Conservation (phyloP, 495 filamentous ascomycete species). For the Parachaetomium inaequale region DNA sequence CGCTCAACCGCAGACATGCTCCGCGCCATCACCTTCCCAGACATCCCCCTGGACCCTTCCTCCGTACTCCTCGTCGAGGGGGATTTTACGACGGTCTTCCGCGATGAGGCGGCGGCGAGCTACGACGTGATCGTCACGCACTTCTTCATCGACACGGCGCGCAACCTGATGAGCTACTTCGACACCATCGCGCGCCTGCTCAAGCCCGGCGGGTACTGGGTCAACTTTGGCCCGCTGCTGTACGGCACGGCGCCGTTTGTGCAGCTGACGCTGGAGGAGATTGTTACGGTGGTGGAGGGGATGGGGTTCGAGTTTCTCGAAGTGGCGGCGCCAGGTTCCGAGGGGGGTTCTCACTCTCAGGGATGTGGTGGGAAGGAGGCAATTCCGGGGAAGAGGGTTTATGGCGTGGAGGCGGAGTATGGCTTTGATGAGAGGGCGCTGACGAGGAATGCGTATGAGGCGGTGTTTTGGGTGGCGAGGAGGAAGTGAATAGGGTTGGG, state of each 20-base stretch:
- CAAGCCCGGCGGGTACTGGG: conserved; percentile 40
- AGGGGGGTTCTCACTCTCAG: neutral
- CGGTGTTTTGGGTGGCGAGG: conserved; percentile 38
- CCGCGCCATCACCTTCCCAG: conserved; percentile 40
- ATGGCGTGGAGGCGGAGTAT: conserved; percentile 31
- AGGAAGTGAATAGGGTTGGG: neutral
- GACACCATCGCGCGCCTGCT: conserved; percentile 42
- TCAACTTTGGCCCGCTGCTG: conserved; percentile 47
- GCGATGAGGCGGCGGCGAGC: neutral
- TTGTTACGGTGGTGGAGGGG: conserved; percentile 26
- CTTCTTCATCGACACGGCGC: conserved; percentile 52
- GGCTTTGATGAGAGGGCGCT: conserved; percentile 32
- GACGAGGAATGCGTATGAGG: conserved; percentile 33
- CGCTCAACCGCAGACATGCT: conserved; percentile 37
- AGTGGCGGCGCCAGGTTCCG: neutral
- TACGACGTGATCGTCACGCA: conserved; percentile 46
- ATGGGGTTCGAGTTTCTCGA: conserved; percentile 33
- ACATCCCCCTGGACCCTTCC: conserved; percentile 21
- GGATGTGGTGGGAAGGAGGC: neutral
- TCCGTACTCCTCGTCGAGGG: conserved; percentile 38
- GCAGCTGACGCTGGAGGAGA: conserved; percentile 36
- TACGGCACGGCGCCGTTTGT: conserved; percentile 30
- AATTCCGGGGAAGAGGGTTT: conserved; percentile 22
- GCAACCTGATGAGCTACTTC: conserved; percentile 44
- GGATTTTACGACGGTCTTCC: conserved; percentile 39